A percentile compares a stretch with the other conserved stretches of the same genome.
phyloP scores from a whole-genome alignment of 345 rosid species.

The Salix caprea region DNA sequence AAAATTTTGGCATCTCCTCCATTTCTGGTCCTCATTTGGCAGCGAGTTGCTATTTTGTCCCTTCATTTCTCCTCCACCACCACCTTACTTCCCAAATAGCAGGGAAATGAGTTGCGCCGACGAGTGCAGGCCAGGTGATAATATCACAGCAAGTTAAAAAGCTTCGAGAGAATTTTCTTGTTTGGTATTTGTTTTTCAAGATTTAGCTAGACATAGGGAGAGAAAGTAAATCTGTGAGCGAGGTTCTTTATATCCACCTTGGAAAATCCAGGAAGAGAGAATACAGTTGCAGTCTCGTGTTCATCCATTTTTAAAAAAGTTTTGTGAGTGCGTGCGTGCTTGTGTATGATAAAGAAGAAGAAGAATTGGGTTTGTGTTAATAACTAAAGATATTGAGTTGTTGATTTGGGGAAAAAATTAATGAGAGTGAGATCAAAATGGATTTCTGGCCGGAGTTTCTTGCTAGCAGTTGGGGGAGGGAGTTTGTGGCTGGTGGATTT shows the following conservation, averaged over 20 bases:
- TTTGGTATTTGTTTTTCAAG: background rate
- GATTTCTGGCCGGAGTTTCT: constrained; percentile 95
- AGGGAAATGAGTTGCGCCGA: background rate
- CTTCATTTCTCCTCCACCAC: background rate
- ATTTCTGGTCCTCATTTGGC: background rate
- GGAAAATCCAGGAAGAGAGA: too few relatives aligned
- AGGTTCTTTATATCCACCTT: background rate
- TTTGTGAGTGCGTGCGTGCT: background rate
- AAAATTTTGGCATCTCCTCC: background rate
- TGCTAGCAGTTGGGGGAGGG: constrained; percentile 75
- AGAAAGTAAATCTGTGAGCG: background rate
- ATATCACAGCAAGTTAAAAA: background rate
- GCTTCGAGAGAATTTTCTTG: background rate
- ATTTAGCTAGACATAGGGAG: background rate
- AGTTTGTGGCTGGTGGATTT: constrained; percentile 88
- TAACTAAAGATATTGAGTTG: background rate
- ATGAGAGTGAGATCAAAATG: constrained; percentile 36
- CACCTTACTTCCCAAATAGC: background rate
- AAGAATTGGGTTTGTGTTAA: background rate
- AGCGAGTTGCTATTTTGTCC: background rate
- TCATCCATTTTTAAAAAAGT: background rate
- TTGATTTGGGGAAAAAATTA: background rate
- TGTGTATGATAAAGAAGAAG: background rate
- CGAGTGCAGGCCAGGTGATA: background rate
- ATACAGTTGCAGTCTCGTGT: background rate